Base-by-base conservation (phyloP, 179 eudicot genomes). In the Carnegiea gigantea region DNA sequence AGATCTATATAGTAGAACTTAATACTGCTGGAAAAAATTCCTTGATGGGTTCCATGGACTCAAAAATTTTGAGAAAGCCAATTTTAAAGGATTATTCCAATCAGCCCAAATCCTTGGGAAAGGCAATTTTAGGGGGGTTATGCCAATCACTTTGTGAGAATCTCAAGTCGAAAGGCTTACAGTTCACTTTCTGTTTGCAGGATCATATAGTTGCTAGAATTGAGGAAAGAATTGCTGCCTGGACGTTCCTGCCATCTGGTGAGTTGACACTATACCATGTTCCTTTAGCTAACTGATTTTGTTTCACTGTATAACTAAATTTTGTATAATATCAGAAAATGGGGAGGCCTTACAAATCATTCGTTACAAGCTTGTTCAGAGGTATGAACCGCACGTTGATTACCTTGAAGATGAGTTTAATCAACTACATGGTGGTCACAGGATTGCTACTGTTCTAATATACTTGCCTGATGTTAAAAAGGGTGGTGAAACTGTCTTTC, bases 221-320 rank as follows among this genome's bases (percentile, higher is more conserved):
- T 59, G 99, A 95, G 88, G 88, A 88, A 67, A 90, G 88, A 84
- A 89, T 95, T 83, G 93, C 95, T 49, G 91, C 94, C 40, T 95
- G 98, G 98, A 92, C 95, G 38, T 95, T 95, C 87, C 95, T 93
- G 80, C 98, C 99, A 13, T 64, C 36, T 85, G 98, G 98, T 93
- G 86, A 75, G 44, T 46, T 62, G 53, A 48, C 79, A 70, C 4
- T 71, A 17, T 30, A 30, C 33, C 33, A 74, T 71, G 73, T 49
- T 21, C 46, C 62, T n/a, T 6, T 54, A n/a, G 14, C 12, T 17
- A 20, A 48, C 38, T 65, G 49, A 14, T 40, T 40, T 3, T 4
- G 43, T 38, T 38, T 38, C 4, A 4, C 2, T 4, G 57, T 51
- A 51, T 51, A 4, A 51, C 0, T 51, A 51, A 51, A 9, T 51